A percentile compares a stretch with the other conserved stretches of the same genome.
These are phyloP conservation scores for Solioccasus polychromus DNA, from an alignment of 768 basidiomycete genomes.

Conservation along the genomic window DNA sequence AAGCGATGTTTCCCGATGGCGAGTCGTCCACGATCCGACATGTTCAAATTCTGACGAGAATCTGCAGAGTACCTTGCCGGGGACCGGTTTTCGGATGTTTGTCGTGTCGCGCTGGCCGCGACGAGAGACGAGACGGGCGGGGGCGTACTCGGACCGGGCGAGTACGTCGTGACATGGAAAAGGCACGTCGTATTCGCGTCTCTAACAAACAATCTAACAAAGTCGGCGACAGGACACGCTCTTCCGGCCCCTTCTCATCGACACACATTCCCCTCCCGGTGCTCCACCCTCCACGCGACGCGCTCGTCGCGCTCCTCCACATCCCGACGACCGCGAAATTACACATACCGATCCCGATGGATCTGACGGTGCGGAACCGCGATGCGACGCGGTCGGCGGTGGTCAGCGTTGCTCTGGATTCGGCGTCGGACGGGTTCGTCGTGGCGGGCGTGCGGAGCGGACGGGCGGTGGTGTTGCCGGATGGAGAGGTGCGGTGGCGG, in stretches of 20 bases:
- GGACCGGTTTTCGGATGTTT: conserved; percentile 60
- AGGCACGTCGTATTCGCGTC: conserved; percentile 40
- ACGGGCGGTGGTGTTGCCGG: conserved; percentile 68
- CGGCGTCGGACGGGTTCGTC: conserved; percentile 69
- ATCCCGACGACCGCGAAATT: conserved; percentile 62
- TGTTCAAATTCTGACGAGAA: conserved; percentile 1
- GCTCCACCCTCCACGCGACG: conserved; percentile 58
- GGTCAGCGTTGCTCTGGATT: conserved; percentile 70
- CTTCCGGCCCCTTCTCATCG: conserved; percentile 42
- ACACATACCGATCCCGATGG: conserved; percentile 57
- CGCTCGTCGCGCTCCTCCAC: conserved; percentile 61
- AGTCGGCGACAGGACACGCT: conserved; percentile 39
- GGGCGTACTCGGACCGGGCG: conserved; percentile 49
- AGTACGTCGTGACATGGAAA: conserved; percentile 63
- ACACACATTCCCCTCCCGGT: conserved; percentile 59
- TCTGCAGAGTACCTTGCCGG: conserved; percentile 57
- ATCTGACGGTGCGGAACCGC: conserved; percentile 62
- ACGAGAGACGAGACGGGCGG: conserved; percentile 38
- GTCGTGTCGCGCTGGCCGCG: conserved; percentile 47
- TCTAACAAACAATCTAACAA: background rate
- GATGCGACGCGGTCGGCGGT: conserved; percentile 64
- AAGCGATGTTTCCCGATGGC: conserved; percentile 49
- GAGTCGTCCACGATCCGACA: conserved; percentile 1
- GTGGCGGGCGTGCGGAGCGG: conserved; percentile 72
- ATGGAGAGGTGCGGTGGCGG: conserved; percentile 57